Conservation (phyloP, 1,284 basidiomycete species). For the Papiliotrema laurentii region DNA sequence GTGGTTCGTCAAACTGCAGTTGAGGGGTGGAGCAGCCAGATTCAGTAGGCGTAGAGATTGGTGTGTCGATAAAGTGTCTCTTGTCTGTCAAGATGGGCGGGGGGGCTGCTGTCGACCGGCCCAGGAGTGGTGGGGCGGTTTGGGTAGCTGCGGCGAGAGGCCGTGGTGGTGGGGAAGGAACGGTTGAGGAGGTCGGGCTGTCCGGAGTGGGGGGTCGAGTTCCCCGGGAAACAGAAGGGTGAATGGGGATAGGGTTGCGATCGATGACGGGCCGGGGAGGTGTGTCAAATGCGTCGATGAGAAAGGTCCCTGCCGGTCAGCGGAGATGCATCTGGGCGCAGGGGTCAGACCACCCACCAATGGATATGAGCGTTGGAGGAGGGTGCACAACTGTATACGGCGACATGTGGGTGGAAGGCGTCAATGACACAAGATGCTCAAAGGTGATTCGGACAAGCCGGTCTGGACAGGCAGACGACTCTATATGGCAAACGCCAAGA, state of each 20-base stretch:
- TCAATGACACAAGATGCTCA: not conserved
- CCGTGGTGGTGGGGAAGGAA: not conserved
- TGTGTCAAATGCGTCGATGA: conserved; percentile 33
- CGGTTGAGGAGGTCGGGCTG: not conserved
- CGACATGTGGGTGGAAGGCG: not conserved
- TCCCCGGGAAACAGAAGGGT: not conserved
- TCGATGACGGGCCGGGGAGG: conserved; percentile 16
- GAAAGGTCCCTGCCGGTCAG: conserved; percentile 22
- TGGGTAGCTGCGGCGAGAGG: too few relatives aligned
- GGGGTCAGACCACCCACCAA: conserved; percentile 18
- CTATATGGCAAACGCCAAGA: too few relatives aligned
- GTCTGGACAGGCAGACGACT: too few relatives aligned
- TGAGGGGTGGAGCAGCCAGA: conserved; percentile 14
- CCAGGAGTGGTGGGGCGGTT: too few relatives aligned
- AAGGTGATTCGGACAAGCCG: too few relatives aligned
- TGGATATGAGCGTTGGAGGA: conserved; percentile 24
- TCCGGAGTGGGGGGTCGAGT: not conserved
- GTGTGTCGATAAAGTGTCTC: not conserved
- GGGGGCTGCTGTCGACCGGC: not conserved
- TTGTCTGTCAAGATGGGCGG: not conserved
- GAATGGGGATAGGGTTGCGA: not conserved
- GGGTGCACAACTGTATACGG: not conserved
- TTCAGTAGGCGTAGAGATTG: not conserved
- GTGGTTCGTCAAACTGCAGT: conserved; percentile 11
- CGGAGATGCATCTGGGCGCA: not conserved